phyloP scores from a whole-genome alignment of 805 yeast species.

The Ogataea parapolymorpha region DNA sequence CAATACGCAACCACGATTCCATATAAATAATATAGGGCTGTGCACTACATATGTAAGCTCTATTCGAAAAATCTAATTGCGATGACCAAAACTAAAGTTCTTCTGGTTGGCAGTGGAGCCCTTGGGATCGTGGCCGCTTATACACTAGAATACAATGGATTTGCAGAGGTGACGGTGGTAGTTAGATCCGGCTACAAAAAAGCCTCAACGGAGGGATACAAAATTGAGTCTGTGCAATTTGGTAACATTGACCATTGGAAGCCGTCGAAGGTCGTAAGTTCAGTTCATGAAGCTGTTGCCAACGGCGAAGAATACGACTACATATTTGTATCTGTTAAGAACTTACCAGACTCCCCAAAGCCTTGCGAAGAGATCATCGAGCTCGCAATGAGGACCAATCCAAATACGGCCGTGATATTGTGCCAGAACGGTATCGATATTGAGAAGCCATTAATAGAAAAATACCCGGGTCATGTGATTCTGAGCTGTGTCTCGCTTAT shows the following conservation, averaged over 20 bases:
- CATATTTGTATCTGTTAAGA: constrained; percentile 56
- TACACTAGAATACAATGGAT: constrained; percentile 46
- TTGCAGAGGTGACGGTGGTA: constrained; percentile 52
- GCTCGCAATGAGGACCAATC: constrained; percentile 32
- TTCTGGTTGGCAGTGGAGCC: constrained; percentile 82
- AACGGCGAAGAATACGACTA: constrained; percentile 44
- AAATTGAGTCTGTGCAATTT: constrained; percentile 56
- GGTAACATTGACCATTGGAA: constrained; percentile 53
- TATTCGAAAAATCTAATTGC: neutral
- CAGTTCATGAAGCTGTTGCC: constrained; percentile 43
- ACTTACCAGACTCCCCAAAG: constrained; percentile 50
- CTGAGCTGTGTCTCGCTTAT: constrained; percentile 38
- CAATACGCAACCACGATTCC: constrained; percentile 31
- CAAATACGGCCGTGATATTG: constrained; percentile 31
- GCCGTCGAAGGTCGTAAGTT: constrained; percentile 44
- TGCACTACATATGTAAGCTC: neutral
- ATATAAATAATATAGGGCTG: neutral
- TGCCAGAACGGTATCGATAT: constrained; percentile 41
- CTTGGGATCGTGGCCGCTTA: constrained; percentile 78
- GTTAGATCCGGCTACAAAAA: constrained; percentile 59
- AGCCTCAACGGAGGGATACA: constrained; percentile 51
- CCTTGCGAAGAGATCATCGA: constrained; percentile 42
- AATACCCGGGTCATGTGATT: constrained; percentile 33
- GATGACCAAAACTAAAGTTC: constrained; percentile 35
- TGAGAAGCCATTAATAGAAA: constrained; percentile 33